Evolutionary conservation across 23 red algal genomes (phyloP).

Genomic region (Gracilaria vermiculophylla): DNA sequence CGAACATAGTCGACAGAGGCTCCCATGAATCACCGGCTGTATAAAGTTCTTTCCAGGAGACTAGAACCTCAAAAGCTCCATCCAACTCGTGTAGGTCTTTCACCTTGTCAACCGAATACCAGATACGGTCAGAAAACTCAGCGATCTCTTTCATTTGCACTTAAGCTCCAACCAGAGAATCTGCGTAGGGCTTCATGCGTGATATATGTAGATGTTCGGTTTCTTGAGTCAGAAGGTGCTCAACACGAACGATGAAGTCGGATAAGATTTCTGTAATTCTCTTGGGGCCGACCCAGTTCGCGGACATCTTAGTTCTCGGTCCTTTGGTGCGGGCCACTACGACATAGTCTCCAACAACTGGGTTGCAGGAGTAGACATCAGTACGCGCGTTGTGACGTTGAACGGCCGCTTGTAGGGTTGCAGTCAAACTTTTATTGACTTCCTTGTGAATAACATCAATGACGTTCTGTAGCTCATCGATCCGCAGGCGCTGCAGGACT

Average conservation of each 20-base stretch:
- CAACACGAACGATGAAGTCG: conserved; percentile 16
- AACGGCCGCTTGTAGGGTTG: not conserved
- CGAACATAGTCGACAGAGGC: not conserved
- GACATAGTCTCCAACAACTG: not conserved
- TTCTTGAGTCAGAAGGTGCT: no score
- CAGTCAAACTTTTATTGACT: not conserved
- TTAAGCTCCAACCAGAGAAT: not conserved
- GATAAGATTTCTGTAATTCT: not conserved
- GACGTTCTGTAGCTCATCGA: not conserved
- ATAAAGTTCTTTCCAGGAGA: not conserved
- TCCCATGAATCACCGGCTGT: not conserved
- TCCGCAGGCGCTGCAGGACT: not conserved
- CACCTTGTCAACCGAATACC: not conserved
- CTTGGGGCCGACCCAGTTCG: not conserved
- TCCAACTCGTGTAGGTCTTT: not conserved
- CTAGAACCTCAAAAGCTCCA: not conserved
- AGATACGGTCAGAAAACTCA: not conserved
- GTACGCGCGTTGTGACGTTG: no score
- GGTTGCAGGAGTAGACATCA: not conserved
- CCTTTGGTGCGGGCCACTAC: not conserved
- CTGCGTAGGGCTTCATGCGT: not conserved
- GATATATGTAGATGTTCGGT: conserved; percentile 24
- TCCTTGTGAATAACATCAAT: not conserved
- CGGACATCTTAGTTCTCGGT: not conserved
- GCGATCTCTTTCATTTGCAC: not conserved